Evolutionary conservation across 2,329 filamentous ascomycete species (phyloP), one percentile per base, ranked within the genome.

Genomic region (Phaeosphaeria sp.): DNA sequence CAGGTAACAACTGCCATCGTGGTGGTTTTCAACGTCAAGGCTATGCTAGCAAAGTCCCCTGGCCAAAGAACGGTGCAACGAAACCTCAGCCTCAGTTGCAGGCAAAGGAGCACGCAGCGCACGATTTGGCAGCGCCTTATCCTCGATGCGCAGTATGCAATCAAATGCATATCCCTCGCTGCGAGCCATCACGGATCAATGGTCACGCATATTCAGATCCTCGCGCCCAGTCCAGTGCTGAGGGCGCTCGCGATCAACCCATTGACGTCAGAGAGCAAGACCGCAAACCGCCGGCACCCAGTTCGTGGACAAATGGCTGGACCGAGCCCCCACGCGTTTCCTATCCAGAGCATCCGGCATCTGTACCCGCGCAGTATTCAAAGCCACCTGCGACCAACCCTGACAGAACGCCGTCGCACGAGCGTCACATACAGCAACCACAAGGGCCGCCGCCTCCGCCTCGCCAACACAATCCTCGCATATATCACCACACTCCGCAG

Each of bases 21-120:
- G 94, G 95, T 45, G 92, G 91, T 17, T 98, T 98, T 76, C 82
- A 91, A 33, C 98, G 95, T 76, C 90, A 92, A 67, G 95, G 95
- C 51, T 99, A 99, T 78, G 91, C 91, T 53, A 89, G 91, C 66
- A 87, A 92, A 68, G 88, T 89, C 43, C 84, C 87, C 51, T 95
- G 91, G 89, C 87, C 90, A 63, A 96, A 94, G 78, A 87, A 89
- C 30, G 89, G 90, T 59, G 88, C 90, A 66, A 66, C 79, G 83
- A 50, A 74, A 52, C 61, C 66, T 11, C 68, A 71, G 18, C 85
- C 93, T 65, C 91, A 90, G 58, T 84, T 96, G 49, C 91, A 96
- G 78, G 93, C 92, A 20, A 96, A 96, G 78, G 91, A 93, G 64
- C 83, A 71, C 36, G 70, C 71, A 57, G 56, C 71, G 27, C 65